phyloP scores from a whole-genome alignment of 2,329 filamentous ascomycete genomes.

The Chaetothyriales sp. region DNA sequence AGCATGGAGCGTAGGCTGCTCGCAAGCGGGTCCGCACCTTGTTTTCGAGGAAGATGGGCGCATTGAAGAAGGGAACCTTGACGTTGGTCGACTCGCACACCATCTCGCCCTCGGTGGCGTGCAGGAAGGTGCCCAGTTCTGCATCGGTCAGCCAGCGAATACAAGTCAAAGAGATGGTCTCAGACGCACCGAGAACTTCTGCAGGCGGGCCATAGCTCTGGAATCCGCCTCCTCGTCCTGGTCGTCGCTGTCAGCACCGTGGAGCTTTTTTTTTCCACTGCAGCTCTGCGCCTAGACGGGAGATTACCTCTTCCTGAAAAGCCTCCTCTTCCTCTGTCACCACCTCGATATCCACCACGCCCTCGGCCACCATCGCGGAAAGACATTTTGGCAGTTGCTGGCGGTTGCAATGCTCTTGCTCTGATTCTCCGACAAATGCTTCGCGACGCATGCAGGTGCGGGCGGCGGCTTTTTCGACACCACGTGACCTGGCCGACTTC shows the following conservation, averaged over 20 bases:
- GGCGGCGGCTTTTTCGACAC: not conserved
- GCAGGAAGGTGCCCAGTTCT: conserved; percentile 91
- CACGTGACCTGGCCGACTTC: not conserved
- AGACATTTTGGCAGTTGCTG: conserved; percentile 39
- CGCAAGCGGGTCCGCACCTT: conserved; percentile 47
- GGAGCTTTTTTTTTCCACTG: conserved; percentile 12
- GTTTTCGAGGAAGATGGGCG: conserved; percentile 96
- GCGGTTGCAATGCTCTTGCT: not conserved
- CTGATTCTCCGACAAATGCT: not conserved
- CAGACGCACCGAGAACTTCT: conserved; percentile 40
- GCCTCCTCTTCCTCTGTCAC: conserved; percentile 40
- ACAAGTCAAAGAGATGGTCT: conserved; percentile 3
- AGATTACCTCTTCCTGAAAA: conserved; percentile 30
- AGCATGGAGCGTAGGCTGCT: not conserved
- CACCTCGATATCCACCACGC: conserved; percentile 35
- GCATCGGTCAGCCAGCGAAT: conserved; percentile 21
- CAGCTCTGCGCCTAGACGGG: conserved; percentile 18
- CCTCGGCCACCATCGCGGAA: conserved; percentile 47
- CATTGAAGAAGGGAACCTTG: conserved; percentile 98
- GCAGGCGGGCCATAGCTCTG: conserved; percentile 51
- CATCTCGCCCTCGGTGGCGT: conserved; percentile 94
- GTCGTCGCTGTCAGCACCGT: conserved; percentile 6
- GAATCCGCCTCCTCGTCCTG: conserved; percentile 47
- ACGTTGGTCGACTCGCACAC: conserved; percentile 89
- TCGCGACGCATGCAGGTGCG: not conserved